Percentiles rank a stretch among this genome's conserved stretches.
These are phyloP conservation scores for Ophiostoma sp. DNA, from an alignment of 2,329 filamentous ascomycete genomes.

Conservation along the genomic window DNA sequence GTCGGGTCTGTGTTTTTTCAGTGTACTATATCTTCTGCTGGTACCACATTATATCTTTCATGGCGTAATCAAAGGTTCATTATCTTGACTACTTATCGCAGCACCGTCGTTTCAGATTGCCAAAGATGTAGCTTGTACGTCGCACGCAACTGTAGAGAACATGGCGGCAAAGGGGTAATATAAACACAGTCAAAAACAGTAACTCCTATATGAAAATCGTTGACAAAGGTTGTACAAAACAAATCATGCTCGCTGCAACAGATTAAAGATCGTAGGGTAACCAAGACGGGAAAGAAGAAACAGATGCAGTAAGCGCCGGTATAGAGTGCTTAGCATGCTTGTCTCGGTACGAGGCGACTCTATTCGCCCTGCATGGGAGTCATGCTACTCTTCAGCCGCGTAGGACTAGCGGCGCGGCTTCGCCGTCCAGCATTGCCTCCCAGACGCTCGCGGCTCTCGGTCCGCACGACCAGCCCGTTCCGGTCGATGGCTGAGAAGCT, in stretches of 20 bases:
- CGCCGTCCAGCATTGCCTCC: constrained; percentile 48
- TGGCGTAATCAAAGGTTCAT: no score
- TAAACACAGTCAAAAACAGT: background rate
- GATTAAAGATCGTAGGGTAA: background rate
- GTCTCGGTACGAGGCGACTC: background rate
- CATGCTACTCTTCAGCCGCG: constrained; percentile 51
- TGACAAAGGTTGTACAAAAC: background rate
- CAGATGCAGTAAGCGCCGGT: no score
- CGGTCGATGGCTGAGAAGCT: constrained; percentile 44
- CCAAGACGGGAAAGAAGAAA: background rate
- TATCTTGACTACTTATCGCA: no score
- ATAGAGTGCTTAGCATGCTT: no score
- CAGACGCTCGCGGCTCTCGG: constrained; percentile 79
- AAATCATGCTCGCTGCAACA: constrained; percentile 5
- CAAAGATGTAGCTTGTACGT: no score
- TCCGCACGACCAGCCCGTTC: constrained; percentile 70
- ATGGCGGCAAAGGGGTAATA: background rate
- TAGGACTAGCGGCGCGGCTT: constrained; percentile 53
- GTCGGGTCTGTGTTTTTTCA: no score
- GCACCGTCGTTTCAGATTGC: no score
- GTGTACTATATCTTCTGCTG: no score
- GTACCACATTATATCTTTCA: no score
- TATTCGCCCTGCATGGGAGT: background rate
- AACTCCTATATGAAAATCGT: background rate
- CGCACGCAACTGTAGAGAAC: no score